phyloP scores from a whole-genome alignment of 208 protist genomes.

The Leishmania arabica region DNA sequence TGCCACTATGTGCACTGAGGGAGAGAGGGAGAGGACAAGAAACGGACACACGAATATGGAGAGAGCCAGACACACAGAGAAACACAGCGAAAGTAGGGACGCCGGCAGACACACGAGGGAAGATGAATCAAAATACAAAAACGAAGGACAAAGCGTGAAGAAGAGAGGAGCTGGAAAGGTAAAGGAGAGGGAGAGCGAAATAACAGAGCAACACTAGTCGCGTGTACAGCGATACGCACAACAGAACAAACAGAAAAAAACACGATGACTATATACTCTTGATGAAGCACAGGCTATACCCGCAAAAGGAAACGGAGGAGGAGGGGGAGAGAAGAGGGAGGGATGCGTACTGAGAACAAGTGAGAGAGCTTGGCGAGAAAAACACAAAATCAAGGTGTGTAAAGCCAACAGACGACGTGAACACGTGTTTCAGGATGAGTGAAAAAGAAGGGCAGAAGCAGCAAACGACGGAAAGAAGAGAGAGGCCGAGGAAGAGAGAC shows the following conservation, averaged over 20 bases:
- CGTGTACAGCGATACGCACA: constrained; percentile 6
- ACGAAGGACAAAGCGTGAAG: neutral
- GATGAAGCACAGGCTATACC: neutral
- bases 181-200: neutral
- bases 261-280: neutral
- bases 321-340: neutral
- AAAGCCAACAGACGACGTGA: neutral
- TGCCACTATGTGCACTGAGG: neutral
- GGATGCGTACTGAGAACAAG: neutral
- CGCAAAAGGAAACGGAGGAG: neutral
- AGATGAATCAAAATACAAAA: constrained; percentile 1
- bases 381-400: neutral
- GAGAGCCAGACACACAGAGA: neutral
- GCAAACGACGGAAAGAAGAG: neutral
- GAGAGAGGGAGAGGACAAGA: neutral
- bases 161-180: neutral
- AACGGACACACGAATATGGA: neutral
- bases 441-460: neutral
- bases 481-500: neutral
- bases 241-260: neutral
- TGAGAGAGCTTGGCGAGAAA: neutral
- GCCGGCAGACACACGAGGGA: neutral
- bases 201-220: neutral
- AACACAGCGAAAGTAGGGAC: neutral
- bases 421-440: neutral